Percentiles rank a stretch among this genome's conserved stretches.
phyloP scores from a whole-genome alignment of 768 basidiomycete species.

The Amanita subjunquillea region DNA sequence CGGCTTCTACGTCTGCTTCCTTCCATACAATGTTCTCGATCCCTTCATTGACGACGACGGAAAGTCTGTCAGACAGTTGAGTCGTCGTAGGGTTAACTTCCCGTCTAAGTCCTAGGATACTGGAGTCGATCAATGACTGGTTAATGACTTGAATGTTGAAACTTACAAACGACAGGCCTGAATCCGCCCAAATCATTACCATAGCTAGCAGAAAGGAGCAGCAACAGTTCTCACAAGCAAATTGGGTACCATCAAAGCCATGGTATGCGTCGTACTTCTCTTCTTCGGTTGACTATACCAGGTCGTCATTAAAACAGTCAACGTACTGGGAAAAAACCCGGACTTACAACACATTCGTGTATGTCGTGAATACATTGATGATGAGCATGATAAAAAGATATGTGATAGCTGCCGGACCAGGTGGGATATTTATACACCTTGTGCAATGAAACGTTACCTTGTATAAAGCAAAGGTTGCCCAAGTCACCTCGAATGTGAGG shows the following conservation, averaged over 20 bases:
- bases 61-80: background rate
- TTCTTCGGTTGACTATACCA: background rate
- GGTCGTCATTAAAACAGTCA: background rate
- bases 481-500: background rate
- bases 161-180: background rate
- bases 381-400: background rate
- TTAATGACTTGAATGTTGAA: background rate
- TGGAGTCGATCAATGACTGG: background rate
- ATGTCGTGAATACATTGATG: background rate
- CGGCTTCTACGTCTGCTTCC: no score
- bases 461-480: background rate
- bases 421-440: background rate
- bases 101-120: background rate
- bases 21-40: no score
- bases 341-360: background rate
- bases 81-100: background rate
- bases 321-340: background rate
- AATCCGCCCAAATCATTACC: background rate
- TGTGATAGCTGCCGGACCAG: background rate
- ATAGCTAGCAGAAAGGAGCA: background rate
- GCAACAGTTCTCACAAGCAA: background rate
- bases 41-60: background rate
- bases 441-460: background rate
- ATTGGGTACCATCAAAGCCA: background rate
- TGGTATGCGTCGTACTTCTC: background rate